Conservation (phyloP, 2,329 filamentous ascomycete genomes). For the Acrocalymma vagum region DNA sequence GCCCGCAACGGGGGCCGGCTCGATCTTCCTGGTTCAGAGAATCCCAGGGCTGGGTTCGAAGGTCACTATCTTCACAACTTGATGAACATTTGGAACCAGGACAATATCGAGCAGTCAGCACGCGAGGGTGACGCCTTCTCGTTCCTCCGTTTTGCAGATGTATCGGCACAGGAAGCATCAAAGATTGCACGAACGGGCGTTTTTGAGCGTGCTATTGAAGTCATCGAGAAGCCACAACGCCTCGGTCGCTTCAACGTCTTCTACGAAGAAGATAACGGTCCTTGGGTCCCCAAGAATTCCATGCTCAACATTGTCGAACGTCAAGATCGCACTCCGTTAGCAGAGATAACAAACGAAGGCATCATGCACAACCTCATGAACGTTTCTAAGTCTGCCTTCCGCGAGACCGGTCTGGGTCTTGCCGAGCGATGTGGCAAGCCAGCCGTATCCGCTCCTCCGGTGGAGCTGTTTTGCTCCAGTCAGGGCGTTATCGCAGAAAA, state of each 20-base stretch:
- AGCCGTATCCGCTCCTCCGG: conserved; percentile 83
- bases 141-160: conserved; percentile 87
- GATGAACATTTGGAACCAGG: conserved; percentile 89
- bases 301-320: conserved; percentile 83
- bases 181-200: conserved; percentile 73
- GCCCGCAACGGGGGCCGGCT: conserved; percentile 83
- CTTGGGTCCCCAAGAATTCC: conserved; percentile 76
- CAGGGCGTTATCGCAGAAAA: conserved; percentile 71
- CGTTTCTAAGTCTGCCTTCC: conserved; percentile 72
- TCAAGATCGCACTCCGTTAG: conserved; percentile 70
- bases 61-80: conserved; percentile 79
- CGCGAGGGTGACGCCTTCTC: conserved; percentile 76
- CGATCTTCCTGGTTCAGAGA: conserved; percentile 75
- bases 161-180: conserved; percentile 76
- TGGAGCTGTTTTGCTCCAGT: conserved; percentile 80
- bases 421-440: conserved; percentile 85
- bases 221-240: conserved; percentile 61
- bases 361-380: conserved; percentile 80
- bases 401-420: conserved; percentile 74
- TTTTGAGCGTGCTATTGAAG: conserved; percentile 75
- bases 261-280: conserved; percentile 71
- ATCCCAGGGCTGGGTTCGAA: conserved; percentile 79
- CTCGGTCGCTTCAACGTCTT: conserved; percentile 72
- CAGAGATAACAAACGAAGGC: conserved; percentile 76
- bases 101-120: conserved; percentile 74